phyloP scores from a whole-genome alignment of 306 rosid genomes.

The Fragaria ananassa region DNA sequence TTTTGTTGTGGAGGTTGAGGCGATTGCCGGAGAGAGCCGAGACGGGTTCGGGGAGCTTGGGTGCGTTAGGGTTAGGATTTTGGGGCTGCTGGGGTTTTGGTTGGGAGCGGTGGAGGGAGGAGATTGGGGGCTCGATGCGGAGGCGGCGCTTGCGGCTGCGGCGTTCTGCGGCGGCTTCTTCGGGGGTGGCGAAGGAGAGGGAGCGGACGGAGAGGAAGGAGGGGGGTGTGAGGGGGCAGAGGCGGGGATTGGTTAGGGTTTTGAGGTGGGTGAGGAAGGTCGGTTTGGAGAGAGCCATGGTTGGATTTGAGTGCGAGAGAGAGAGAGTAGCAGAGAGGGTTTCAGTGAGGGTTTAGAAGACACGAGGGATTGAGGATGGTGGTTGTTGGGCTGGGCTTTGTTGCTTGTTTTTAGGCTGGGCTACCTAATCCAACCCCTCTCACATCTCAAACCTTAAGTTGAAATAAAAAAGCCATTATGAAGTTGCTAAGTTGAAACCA shows the following conservation, averaged over 20 bases:
- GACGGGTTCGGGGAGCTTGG: conserved; percentile 77
- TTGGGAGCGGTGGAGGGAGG: conserved; percentile 67
- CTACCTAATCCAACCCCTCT: no score
- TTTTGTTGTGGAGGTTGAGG: conserved; percentile 73
- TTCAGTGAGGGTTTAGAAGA: neutral
- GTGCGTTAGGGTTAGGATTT: conserved; percentile 69
- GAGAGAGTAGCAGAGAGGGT: neutral
- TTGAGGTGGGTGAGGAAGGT: conserved; percentile 47
- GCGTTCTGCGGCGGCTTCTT: conserved; percentile 95
- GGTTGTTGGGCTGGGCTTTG: no score
- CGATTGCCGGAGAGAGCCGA: conserved; percentile 79
- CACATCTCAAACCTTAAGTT: no score
- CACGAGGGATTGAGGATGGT: no score
- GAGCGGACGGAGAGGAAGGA: conserved; percentile 43
- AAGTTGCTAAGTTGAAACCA: no score
- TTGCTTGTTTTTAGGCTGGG: neutral
- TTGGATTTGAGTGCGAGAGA: neutral
- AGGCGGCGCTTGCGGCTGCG: conserved; percentile 95
- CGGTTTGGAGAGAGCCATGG: conserved; percentile 75
- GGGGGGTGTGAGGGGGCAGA: conserved; percentile 19
- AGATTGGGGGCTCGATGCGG: conserved; percentile 92
- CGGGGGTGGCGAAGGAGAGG: conserved; percentile 83
- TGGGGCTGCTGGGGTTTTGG: conserved; percentile 17
- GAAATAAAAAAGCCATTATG: no score
- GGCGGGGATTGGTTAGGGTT: conserved; percentile 37